These are phyloP conservation scores for Pisolithus tinctorius DNA, from an alignment of 768 basidiomycete genomes.

Conservation along the genomic window DNA sequence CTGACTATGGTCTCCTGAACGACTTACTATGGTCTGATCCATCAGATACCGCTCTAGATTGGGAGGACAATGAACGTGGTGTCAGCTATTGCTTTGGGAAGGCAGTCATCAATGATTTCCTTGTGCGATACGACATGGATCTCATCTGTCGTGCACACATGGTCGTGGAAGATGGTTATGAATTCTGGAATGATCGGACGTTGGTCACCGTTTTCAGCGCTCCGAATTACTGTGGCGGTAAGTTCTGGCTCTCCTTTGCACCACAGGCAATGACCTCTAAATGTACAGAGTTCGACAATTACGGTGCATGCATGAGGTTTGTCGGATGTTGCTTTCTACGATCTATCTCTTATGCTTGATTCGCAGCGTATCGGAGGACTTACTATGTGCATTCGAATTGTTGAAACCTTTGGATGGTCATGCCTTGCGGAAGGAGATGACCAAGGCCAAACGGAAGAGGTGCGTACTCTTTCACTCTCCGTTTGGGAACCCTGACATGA, in stretches of 20 bases:
- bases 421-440: conserved; percentile 96
- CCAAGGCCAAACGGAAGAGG: conserved; percentile 98
- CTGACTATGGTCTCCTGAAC: conserved; percentile 95
- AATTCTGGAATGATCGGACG: conserved; percentile 99
- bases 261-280: conserved; percentile 13
- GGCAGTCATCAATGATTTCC: conserved; percentile 92
- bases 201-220: conserved; percentile 98
- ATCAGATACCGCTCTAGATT: conserved; percentile 93
- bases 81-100: conserved; percentile 99
- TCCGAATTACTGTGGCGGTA: conserved; percentile 94
- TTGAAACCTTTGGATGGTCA: conserved; percentile 94
- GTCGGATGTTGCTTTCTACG: conserved; percentile 7
- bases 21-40: conserved; percentile 98
- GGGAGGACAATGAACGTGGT: conserved; percentile 99
- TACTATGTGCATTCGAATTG: conserved; percentile 95
- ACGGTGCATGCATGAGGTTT: conserved; percentile 91
- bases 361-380: conserved; percentile 86
- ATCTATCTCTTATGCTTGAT: conserved; percentile 9
- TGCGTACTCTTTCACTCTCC: conserved; percentile 18
- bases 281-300: conserved; percentile 82
- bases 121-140: conserved; percentile 96
- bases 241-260: conserved; percentile 26
- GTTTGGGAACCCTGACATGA: not conserved
- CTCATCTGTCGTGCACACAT: conserved; percentile 99
- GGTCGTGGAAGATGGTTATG: conserved; percentile 99